Conservation (phyloP, 1,139 yeast genomes). For the Saccharomyces hybrid region DNA sequence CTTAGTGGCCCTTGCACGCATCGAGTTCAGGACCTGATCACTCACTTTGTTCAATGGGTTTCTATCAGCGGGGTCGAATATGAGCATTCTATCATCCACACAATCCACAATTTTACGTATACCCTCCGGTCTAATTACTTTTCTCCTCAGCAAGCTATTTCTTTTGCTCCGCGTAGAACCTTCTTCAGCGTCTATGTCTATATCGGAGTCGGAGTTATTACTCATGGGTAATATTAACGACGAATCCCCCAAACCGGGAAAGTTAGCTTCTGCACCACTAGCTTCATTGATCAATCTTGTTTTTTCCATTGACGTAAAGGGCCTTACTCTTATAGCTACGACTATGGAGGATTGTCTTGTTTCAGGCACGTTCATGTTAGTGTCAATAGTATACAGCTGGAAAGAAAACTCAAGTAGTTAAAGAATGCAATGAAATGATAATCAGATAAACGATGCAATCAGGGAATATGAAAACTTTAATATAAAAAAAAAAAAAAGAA, state of each 20-base stretch:
- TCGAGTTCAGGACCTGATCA: slow-evolving; percentile 45
- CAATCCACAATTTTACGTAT: slow-evolving; percentile 70
- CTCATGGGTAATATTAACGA: slow-evolving; percentile 16
- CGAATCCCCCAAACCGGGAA: slow-evolving; percentile 17
- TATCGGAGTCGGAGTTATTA: slow-evolving; percentile 1
- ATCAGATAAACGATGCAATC: not conserved
- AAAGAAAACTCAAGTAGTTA: not conserved
- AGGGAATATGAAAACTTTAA: not conserved
- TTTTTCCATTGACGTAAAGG: slow-evolving; percentile 47
- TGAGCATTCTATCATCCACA: slow-evolving; percentile 81
- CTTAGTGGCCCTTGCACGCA: slow-evolving; percentile 5
- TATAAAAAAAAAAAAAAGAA: not conserved
- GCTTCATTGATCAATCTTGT: slow-evolving; percentile 45
- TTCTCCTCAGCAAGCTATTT: slow-evolving; percentile 16
- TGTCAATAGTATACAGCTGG: not conserved
- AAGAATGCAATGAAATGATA: not conserved
- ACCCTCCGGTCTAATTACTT: slow-evolving; percentile 39
- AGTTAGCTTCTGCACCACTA: slow-evolving; percentile 25
- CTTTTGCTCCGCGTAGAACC: slow-evolving; percentile 16
- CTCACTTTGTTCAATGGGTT: slow-evolving; percentile 59
- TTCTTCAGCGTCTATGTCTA: slow-evolving; percentile 18
- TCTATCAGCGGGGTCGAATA: slow-evolving; percentile 78
- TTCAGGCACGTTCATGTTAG: slow-evolving; percentile 8
- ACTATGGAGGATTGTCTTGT: slow-evolving; percentile 59
- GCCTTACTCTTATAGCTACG: slow-evolving; percentile 79